Conservation (phyloP, 371 early-diverging fungal species). For the Blastocladiella emersonii region DNA sequence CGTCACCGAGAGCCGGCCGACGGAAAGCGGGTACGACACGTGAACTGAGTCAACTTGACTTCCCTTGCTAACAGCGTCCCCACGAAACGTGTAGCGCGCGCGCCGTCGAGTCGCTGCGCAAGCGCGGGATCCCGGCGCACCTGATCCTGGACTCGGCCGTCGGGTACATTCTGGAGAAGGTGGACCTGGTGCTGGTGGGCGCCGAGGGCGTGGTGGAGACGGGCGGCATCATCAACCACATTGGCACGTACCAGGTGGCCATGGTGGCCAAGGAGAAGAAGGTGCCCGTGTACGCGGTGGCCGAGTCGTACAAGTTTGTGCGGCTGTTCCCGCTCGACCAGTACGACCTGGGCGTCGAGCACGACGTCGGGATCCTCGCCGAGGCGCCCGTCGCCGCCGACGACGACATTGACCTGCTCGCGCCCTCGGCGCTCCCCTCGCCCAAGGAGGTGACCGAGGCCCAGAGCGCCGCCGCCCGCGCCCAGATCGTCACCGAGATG, state of each 20-base stretch:
- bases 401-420: neutral
- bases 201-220: slow-evolving; percentile 96
- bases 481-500: neutral
- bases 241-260: slow-evolving; percentile 78
- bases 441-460: neutral
- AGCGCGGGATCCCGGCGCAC: slow-evolving; percentile 67
- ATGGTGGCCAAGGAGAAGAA: slow-evolving; percentile 82
- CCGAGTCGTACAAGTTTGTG: slow-evolving; percentile 95
- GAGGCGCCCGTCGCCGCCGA: slow-evolving; percentile 13
- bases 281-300: slow-evolving; percentile 88
- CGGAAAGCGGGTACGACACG: slow-evolving; percentile 56
- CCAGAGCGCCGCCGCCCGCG: neutral
- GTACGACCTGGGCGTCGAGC: slow-evolving; percentile 57
- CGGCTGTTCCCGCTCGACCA: slow-evolving; percentile 78
- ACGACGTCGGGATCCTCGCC: slow-evolving; percentile 48
- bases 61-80: neutral
- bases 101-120: slow-evolving; percentile 57
- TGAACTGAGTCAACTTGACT: too few species aligned
- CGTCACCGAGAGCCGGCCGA: slow-evolving; percentile 71
- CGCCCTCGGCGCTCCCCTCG: neutral
- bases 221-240: slow-evolving; percentile 90
- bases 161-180: slow-evolving; percentile 82
- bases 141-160: slow-evolving; percentile 86
- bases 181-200: slow-evolving; percentile 88
- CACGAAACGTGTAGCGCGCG: slow-evolving; percentile 35